Evolutionary conservation across 371 early-diverging fungal species (phyloP).

Genomic region (Mortierella sp.): DNA sequence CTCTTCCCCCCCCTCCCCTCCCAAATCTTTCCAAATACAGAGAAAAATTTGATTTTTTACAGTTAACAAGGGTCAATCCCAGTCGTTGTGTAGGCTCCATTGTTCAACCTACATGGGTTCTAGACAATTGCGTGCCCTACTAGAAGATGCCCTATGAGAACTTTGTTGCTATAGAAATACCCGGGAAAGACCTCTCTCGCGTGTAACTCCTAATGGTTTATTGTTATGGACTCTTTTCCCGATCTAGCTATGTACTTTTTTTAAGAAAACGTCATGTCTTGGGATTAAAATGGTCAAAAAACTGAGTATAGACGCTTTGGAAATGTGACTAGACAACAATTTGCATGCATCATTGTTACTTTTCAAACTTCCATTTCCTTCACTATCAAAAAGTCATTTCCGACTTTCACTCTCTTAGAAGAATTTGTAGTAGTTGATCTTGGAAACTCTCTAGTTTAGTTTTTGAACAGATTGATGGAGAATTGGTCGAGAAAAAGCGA

Average conservation of each 20-base stretch:
- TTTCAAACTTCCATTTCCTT: neutral
- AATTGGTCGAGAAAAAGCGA: too few relatives aligned
- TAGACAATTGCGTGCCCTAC: too few relatives aligned
- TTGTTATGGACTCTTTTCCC: neutral
- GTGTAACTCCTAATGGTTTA: neutral
- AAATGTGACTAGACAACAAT: neutral
- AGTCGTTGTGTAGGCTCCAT: too few relatives aligned
- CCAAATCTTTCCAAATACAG: too few relatives aligned
- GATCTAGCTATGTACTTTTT: neutral
- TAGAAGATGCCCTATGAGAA: neutral
- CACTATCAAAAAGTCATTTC: neutral
- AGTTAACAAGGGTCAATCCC: too few relatives aligned
- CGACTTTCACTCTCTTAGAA: neutral
- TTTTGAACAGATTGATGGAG: neutral
- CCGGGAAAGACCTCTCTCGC: neutral
- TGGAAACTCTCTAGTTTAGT: neutral
- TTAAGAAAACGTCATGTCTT: neutral
- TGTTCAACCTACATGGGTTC: too few relatives aligned
- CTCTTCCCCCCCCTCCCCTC: too few relatives aligned
- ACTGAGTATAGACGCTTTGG: neutral
- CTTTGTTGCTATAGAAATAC: constrained; percentile 2
- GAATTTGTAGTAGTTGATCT: neutral
- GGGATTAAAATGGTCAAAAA: neutral
- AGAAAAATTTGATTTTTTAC: too few relatives aligned
- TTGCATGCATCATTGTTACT: neutral